phyloP scores from a whole-genome alignment of 495 filamentous ascomycete genomes.

The Penicillium simplicissimum region DNA sequence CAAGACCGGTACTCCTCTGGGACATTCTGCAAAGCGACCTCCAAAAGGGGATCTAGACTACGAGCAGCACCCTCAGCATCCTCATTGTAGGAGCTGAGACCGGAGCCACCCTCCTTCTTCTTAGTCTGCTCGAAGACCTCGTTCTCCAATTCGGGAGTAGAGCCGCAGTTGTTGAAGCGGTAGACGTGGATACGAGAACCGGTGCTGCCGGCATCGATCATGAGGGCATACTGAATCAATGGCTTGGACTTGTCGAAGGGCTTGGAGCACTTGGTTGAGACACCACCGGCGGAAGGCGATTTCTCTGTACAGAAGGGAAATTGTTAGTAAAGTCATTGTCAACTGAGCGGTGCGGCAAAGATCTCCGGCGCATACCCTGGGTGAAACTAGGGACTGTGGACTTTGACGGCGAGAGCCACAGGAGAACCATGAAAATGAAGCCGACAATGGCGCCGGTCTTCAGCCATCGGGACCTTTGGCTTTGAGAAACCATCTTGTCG shows the following conservation, averaged over 20 bases:
- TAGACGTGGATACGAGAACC: conserved; percentile 98
- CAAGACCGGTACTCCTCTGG: conserved; percentile 85
- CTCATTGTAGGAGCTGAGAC: conserved; percentile 80
- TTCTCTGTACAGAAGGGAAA: conserved; percentile 24
- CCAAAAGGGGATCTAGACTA: conserved; percentile 85
- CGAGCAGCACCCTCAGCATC: conserved; percentile 85
- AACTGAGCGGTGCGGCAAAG: background rate
- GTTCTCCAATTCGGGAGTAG: conserved; percentile 89
- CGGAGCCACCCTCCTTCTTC: conserved; percentile 73
- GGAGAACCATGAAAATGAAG: conserved; percentile 71
- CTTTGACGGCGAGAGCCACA: conserved; percentile 67
- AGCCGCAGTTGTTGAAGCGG: conserved; percentile 97
- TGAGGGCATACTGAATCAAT: conserved; percentile 92
- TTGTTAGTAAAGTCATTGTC: conserved; percentile 12
- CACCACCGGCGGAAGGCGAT: conserved; percentile 24
- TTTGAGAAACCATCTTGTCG: conserved; percentile 61
- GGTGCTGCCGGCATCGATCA: conserved; percentile 98
- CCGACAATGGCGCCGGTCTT: conserved; percentile 81
- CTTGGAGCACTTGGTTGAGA: conserved; percentile 67
- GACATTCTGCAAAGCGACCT: conserved; percentile 76
- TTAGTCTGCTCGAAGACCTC: conserved; percentile 90
- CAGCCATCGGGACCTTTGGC: conserved; percentile 73
- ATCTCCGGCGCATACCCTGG: conserved; percentile 35
- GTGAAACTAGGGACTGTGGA: conserved; percentile 37
- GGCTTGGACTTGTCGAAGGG: conserved; percentile 84